Conservation (phyloP, 257 asterid genomes). For the Ligustrum vulgare region DNA sequence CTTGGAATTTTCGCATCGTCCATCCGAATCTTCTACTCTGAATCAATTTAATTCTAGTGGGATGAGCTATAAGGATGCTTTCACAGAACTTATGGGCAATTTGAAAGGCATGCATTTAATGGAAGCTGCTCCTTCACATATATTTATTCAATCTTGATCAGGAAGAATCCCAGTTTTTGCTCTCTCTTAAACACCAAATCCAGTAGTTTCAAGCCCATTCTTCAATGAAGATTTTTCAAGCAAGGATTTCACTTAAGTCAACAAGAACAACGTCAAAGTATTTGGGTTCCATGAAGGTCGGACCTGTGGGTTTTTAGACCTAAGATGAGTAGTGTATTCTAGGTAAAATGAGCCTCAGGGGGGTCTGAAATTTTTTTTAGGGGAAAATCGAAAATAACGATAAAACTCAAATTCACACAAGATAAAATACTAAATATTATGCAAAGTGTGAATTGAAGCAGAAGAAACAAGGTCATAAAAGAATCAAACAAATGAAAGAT, state of each 20-base stretch:
- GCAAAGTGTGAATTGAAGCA: too few relatives aligned
- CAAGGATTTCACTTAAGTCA: background rate
- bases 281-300: too few relatives aligned
- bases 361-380: too few relatives aligned
- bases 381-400: too few relatives aligned
- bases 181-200: slow-evolving; percentile 1
- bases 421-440: too few relatives aligned
- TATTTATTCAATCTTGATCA: background rate
- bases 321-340: too few relatives aligned
- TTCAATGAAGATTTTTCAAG: background rate
- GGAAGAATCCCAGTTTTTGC: slow-evolving; percentile 1
- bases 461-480: too few relatives aligned
- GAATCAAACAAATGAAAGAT: too few relatives aligned
- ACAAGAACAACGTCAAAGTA: background rate
- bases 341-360: too few relatives aligned
- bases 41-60: background rate
- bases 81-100: slow-evolving; percentile 9
- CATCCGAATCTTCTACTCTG: background rate
- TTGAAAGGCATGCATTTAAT: slow-evolving; percentile 9
- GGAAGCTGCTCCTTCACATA: background rate
- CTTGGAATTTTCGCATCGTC: background rate
- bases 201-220: background rate
- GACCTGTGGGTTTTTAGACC: too few relatives aligned
- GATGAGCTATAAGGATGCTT: slow-evolving; percentile 7
- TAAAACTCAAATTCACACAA: too few relatives aligned